Base-by-base conservation (phyloP, 139 green algal species). In the Penium margaritaceum region DNA sequence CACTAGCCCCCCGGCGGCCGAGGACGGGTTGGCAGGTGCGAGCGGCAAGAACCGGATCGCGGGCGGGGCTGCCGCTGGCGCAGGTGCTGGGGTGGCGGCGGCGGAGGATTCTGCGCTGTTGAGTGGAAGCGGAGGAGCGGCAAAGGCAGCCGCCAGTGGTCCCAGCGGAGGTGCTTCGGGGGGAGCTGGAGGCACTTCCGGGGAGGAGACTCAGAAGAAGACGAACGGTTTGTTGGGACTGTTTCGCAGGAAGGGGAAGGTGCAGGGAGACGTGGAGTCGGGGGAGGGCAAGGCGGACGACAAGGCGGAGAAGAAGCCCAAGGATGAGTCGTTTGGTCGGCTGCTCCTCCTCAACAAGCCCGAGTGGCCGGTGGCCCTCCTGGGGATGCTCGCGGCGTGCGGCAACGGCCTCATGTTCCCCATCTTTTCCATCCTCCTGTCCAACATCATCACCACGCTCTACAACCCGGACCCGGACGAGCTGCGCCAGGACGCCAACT, bases 401-500 rank as follows among this genome's bases (percentile, higher is more conserved):
- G 54, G 41, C 19, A 67, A 84, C 35, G 79, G 79, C 1, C 60
- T 67, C 4, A 57, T 84, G 21, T 75, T 84, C 61, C 79, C 79
- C 17, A 55, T 74, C 33, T 76, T 84, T 17, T 70, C 79, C 6
- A 67, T 84, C 51, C 55, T 84, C 27, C 75, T 84, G 35, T 75
- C 73, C 24, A 54, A 69, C 33, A 81, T 84, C n/a, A 61, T 84
- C 34, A 62, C 37, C 33, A 34, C 60, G 0, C 81, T 84, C 33
- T 81, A 78, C 66, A 36, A 41, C 6, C 32, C 63, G 2, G 73
- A 81, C 41, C 37, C 34, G 5, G 5, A 37, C 43, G 24, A 74
- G 36, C 67, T 84, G 33, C 24, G 30, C 7, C 27, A 60, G 19
- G 32, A 65, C 9, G 75, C 73, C 9, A 35, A 57, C 61, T 77